Base-by-base conservation (phyloP, 495 filamentous ascomycete species). In the Lasiosphaeris hirsuta region DNA sequence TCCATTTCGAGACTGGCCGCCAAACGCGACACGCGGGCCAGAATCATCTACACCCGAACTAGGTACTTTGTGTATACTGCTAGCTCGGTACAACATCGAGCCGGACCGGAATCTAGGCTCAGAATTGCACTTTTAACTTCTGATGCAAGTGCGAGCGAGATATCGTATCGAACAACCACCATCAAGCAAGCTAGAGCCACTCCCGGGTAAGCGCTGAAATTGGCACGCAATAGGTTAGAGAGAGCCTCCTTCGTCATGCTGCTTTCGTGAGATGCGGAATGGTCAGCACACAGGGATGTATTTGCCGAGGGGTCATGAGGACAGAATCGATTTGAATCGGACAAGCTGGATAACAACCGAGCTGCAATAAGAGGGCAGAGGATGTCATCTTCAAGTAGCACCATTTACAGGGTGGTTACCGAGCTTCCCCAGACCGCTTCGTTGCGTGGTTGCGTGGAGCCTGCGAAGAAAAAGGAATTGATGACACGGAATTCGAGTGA, bases 221-320 rank as follows among this genome's bases (percentile, higher is more conserved):
- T 6, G 38, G 17, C 15, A 34, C n/a, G n/a, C n/a, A n/a, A n/a
- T n/a, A n/a, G n/a, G n/a, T n/a, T n/a, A n/a, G n/a, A n/a, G n/a
- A n/a, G n/a, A 47, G 51, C 15, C 58, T 56, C 45, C 44, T 19
- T 60, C 46, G 19, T 38, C 52, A 56, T 62, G 59, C 54, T 50
- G n/a, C 39, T 55, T 43, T 36, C 59, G 37, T 50, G 46, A 47
- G 44, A 62, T 54, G 15, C 49, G 59, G 59, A 54, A 62, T 58
- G 39, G 59, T 42, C 49, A 53, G 54, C 42, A 34, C 36, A 36
- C 40, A 50, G 33, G 10, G 41, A 17, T 58, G 49, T 50, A 39
- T 49, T 17, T 57, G 23, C 43, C 39, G 35, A 50, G 54, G 13
- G 58, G 59, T 62, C 54, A 62, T 62, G 59, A 54, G 59, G 42